phyloP scores from a whole-genome alignment of 73 alveolate species.

The Tetrahymena borealis region DNA sequence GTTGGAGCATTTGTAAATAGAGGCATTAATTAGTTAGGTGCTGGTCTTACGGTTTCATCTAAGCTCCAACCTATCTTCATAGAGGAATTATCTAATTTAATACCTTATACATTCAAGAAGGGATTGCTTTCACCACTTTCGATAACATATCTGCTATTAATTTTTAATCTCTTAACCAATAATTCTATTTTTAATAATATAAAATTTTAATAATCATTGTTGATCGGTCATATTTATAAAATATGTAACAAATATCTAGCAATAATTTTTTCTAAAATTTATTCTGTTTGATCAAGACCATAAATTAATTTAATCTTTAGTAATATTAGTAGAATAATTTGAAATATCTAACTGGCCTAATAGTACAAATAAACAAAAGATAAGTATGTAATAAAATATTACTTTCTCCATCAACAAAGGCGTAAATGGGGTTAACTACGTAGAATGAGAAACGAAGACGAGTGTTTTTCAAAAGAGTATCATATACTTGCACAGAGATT shows the following conservation, averaged over 20 bases:
- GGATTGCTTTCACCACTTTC: background rate
- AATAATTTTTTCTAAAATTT: no score
- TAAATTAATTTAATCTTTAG: background rate
- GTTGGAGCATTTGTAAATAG: background rate
- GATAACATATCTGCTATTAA: background rate
- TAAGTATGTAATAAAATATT: background rate
- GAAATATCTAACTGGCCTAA: background rate
- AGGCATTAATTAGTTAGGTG: background rate
- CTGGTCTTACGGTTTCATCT: background rate
- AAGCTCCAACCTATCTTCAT: background rate
- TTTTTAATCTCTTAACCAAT: background rate
- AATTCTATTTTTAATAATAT: background rate
- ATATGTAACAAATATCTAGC: no score
- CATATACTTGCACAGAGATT: background rate
- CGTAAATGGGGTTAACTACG: background rate
- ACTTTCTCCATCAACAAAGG: background rate
- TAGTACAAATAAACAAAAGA: background rate
- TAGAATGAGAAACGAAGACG: background rate
- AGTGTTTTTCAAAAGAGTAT: background rate
- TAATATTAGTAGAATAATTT: background rate
- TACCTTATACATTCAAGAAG: background rate
- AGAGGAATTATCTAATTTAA: background rate
- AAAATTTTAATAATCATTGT: no score
- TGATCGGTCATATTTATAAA: no score
- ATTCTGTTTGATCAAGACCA: no score